Evolutionary conservation across 2,329 filamentous ascomycete species (phyloP), one percentile per base, ranked within the genome.

Genomic region (Fusarium sp.): DNA sequence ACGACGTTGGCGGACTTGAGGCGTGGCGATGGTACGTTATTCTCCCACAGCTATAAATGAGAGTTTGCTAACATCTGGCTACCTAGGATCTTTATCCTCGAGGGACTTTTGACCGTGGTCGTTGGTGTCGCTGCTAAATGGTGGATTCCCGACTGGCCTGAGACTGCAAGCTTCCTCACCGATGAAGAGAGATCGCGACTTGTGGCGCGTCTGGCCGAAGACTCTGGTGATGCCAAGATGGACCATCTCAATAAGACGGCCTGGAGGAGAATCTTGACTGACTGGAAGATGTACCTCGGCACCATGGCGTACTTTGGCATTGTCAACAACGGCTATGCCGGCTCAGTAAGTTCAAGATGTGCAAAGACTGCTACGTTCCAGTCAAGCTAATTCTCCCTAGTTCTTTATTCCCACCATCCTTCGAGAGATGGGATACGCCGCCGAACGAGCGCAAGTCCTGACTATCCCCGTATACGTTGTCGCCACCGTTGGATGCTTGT

Each of bases 101-200:
- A 92, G 78, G 92, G 92, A 1, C 83, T 93, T 3, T 85, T 84
- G 0, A 93, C 92, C 0, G 84, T 93, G 1, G 3, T 93, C 2
- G 84, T 93, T 2, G 93, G 92, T 0, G 61, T 90, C 4, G 70
- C 83, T 1, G 88, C 88, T 1, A 94, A 91, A 80, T 94, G 89
- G 82, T 83, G 89, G 68, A 87, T 97, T 1, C 86, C 92, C 68
- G 93, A 97, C 75, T 97, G 93, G 72, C 94, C 94, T 0, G 92
- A 93, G 69, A 88, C 92, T 21, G 92, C 93, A 0, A 86, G 71
- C 0, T 97, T 97, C 75, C 84, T 97, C n/a, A 89, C 87, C 0
- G 85, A 89, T 6, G 86, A 88, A 29, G 93, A 97, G 72, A 86
- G 91, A 7, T 86, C 84, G 0, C 89, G 93, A 46, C 91, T 96